A percentile compares a stretch with the other conserved stretches of the same genome.
Evolutionary conservation across 306 rosid genomes (phyloP).

Genomic region (Astragalus membranaceus): DNA sequence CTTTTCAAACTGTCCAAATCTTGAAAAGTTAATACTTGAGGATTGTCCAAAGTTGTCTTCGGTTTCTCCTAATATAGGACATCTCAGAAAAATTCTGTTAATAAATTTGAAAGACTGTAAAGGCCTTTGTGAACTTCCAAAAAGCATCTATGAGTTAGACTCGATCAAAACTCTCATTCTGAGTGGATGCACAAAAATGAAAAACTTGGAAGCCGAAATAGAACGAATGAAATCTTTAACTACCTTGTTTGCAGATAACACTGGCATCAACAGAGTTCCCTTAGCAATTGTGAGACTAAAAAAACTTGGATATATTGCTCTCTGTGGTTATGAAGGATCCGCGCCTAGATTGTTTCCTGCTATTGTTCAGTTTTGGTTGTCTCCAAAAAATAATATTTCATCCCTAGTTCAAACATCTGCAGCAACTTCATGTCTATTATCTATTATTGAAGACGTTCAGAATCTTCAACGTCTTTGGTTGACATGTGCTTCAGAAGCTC

Average conservation of each 20-base stretch:
- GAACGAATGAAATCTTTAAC: not conserved
- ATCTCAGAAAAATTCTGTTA: not conserved
- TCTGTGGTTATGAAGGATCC: slow-evolving; percentile 26
- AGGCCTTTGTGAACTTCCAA: slow-evolving; percentile 15
- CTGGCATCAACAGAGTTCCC: slow-evolving; percentile 26
- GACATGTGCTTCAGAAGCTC: not conserved
- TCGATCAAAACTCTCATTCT: slow-evolving; percentile 9
- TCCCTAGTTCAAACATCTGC: not conserved
- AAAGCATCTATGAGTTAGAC: slow-evolving; percentile 18
- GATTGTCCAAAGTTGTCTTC: not conserved
- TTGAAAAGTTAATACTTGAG: not conserved
- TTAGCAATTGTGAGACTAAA: not conserved
- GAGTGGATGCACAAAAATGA: slow-evolving; percentile 18
- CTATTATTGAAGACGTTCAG: not conserved
- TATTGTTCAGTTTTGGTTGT: slow-evolving; percentile 15
- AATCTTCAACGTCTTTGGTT: not conserved
- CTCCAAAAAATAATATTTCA: not conserved
- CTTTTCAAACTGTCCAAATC: not conserved
- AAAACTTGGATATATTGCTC: slow-evolving; percentile 11
- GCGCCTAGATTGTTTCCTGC: slow-evolving; percentile 18
- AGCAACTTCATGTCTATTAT: not conserved
- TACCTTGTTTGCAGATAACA: slow-evolving; percentile 16
- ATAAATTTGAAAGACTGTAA: slow-evolving; percentile 24
- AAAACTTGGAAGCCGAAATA: not conserved
- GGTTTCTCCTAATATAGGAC: slow-evolving; percentile 6